Evolutionary conservation across 306 rosid species (phyloP).

Genomic region (Prunus persica): DNA sequence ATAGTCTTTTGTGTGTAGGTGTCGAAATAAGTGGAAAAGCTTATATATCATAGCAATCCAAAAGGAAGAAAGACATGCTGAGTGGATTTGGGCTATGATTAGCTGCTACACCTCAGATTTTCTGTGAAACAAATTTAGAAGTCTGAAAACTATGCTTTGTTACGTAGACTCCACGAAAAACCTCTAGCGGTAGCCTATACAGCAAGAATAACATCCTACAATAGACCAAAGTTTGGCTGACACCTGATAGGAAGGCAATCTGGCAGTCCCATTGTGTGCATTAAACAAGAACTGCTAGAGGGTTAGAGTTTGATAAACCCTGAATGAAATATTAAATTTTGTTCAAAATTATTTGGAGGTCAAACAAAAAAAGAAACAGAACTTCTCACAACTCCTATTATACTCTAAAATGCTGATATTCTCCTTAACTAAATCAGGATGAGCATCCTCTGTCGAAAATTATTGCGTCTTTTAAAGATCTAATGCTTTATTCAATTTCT

Average conservation of each 20-base stretch:
- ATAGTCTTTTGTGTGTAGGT: too few species aligned
- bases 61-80: background rate
- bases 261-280: background rate
- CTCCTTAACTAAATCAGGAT: background rate
- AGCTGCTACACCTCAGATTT: background rate
- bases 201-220: background rate
- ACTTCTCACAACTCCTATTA: background rate
- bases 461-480: background rate
- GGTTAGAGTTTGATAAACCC: background rate
- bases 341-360: background rate
- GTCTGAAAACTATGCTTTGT: background rate
- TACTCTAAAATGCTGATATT: background rate
- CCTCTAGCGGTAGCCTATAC: background rate
- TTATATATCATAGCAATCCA: background rate
- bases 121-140: background rate
- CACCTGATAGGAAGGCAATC: background rate
- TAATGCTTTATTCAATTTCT: constrained; percentile 17
- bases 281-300: background rate
- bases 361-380: background rate
- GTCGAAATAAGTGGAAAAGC: background rate
- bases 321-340: background rate
- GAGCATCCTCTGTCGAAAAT: background rate
- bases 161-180: background rate
- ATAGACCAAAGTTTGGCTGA: background rate
- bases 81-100: background rate